Conservation (phyloP, 306 rosid genomes). For the Sicyos edulis region DNA sequence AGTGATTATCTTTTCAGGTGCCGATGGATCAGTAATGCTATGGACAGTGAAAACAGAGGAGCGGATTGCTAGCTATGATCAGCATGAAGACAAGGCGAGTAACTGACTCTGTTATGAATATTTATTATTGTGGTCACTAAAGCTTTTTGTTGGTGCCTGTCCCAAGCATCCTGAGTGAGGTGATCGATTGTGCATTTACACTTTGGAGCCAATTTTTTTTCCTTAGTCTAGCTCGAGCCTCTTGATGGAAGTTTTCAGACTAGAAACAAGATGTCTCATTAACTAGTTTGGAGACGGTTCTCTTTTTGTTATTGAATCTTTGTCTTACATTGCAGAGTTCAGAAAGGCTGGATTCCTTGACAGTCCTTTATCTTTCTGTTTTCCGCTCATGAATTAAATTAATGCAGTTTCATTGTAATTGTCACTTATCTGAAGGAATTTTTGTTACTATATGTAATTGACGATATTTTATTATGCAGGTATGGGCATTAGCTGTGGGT, state of each 20-base stretch:
- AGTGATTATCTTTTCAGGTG: constrained; percentile 48
- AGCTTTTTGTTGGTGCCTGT: not conserved
- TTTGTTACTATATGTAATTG: constrained; percentile 8
- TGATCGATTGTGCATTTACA: not conserved
- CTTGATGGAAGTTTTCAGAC: not conserved
- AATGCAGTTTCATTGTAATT: not conserved
- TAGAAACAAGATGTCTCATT: constrained; percentile 6
- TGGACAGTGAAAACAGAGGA: constrained; percentile 85
- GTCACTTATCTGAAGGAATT: not conserved
- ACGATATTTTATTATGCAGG: constrained; percentile 43
- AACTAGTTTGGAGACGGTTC: not conserved
- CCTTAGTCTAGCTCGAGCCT: not conserved
- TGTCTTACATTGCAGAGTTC: not conserved
- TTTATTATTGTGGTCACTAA: not conserved
- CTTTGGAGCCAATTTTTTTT: not conserved
- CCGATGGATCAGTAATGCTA: constrained; percentile 82
- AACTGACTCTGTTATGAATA: not conserved
- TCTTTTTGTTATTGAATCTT: not conserved
- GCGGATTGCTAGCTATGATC: constrained; percentile 78
- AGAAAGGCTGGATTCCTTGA: not conserved
- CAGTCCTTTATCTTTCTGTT: not conserved
- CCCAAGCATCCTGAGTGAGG: not conserved
- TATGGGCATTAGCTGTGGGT: constrained; percentile 88
- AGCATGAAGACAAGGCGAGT: constrained; percentile 85
- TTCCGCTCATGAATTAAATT: not conserved